Percentiles rank a stretch among this genome's conserved stretches.
Evolutionary conservation across 2,329 filamentous ascomycete species (phyloP).

Genomic region (Aplosporella prunicola): DNA sequence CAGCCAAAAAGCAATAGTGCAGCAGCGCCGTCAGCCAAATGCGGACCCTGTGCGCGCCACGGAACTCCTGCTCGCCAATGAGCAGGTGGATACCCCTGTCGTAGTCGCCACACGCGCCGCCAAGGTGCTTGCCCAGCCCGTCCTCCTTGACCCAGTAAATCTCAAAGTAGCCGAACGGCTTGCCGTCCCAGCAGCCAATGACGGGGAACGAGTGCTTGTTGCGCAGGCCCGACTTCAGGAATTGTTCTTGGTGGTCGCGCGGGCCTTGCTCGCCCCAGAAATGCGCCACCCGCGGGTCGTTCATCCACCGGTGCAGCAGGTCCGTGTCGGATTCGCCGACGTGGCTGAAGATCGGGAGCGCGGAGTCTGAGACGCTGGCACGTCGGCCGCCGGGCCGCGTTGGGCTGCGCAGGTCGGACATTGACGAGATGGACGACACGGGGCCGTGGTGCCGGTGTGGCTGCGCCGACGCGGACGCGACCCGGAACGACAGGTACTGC

Average conservation of each 20-base stretch:
- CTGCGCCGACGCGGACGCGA: slow-evolving; percentile 60
- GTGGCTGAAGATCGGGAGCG: slow-evolving; percentile 8
- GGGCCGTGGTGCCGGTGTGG: slow-evolving; percentile 58
- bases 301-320: slow-evolving; percentile 80
- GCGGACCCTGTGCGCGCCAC: slow-evolving; percentile 65
- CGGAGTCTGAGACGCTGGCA: slow-evolving; percentile 42
- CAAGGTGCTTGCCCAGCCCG: slow-evolving; percentile 59
- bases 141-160: slow-evolving; percentile 98
- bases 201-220: slow-evolving; percentile 75
- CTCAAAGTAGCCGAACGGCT: slow-evolving; percentile 95
- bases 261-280: slow-evolving; percentile 68
- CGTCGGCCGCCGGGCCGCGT: slow-evolving; percentile 16
- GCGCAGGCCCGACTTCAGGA: slow-evolving; percentile 56
- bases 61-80: slow-evolving; percentile 84
- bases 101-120: slow-evolving; percentile 59
- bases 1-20: slow-evolving; percentile 73
- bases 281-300: slow-evolving; percentile 68
- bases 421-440: slow-evolving; percentile 19
- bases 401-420: slow-evolving; percentile 7
- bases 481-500: slow-evolving; percentile 82
- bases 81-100: slow-evolving; percentile 84
- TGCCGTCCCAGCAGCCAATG: slow-evolving; percentile 87
- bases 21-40: slow-evolving; percentile 77
- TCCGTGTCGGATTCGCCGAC: slow-evolving; percentile 48
- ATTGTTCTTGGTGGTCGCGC: slow-evolving; percentile 50